Conservation (phyloP, 768 basidiomycete species). For the Asterophora parasitica region DNA sequence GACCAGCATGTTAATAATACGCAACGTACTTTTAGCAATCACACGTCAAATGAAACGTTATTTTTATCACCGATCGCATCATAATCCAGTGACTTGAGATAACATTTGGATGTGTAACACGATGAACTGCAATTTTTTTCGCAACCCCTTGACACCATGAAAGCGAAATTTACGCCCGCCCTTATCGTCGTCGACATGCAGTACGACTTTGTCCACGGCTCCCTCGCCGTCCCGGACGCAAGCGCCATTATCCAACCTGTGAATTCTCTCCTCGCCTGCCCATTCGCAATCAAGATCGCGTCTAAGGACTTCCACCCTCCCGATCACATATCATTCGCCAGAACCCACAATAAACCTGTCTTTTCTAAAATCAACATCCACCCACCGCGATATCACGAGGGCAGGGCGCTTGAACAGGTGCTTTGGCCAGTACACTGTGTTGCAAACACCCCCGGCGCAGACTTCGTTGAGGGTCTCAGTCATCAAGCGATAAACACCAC, state of each 20-base stretch:
- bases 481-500: constrained; percentile 36
- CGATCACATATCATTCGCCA: constrained; percentile 68
- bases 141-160: background rate
- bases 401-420: constrained; percentile 41
- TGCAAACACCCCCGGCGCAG: constrained; percentile 50
- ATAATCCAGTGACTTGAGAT: no score
- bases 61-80: background rate
- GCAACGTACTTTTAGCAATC: constrained; percentile 11
- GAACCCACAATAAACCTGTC: constrained; percentile 32
- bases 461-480: constrained; percentile 53
- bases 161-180: constrained; percentile 37
- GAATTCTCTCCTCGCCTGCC: constrained; percentile 51
- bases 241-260: constrained; percentile 52
- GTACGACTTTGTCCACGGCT: constrained; percentile 75
- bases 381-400: constrained; percentile 33
- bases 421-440: constrained; percentile 86
- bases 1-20: background rate
- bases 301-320: constrained; percentile 57
- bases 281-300: constrained; percentile 47
- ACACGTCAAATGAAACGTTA: background rate
- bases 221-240: constrained; percentile 65
- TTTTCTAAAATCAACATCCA: constrained; percentile 40
- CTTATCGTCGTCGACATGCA: constrained; percentile 78
- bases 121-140: no score
- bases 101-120: no score